Conservation (phyloP, 2,329 filamentous ascomycete species). For the Xylariaceae sp. region DNA sequence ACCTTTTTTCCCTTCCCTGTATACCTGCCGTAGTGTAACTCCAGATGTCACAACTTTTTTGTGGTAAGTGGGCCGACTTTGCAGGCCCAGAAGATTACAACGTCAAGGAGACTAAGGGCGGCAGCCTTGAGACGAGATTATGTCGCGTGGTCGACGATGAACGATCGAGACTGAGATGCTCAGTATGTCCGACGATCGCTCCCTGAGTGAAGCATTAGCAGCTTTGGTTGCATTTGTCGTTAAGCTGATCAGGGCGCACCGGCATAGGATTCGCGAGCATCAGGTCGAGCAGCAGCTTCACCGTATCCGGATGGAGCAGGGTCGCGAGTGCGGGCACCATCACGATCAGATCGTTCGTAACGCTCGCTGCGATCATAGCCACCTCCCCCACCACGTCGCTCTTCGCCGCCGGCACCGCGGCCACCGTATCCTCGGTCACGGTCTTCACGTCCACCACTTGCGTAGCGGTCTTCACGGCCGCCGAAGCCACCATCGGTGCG, state of each 20-base stretch:
- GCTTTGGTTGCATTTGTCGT: slow-evolving; percentile 16
- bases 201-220: slow-evolving; percentile 25
- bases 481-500: slow-evolving; percentile 28
- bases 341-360: slow-evolving; percentile 47
- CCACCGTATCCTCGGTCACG: slow-evolving; percentile 24
- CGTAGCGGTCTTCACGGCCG: slow-evolving; percentile 28
- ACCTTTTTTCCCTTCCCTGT: slow-evolving; percentile 32
- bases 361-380: slow-evolving; percentile 30
- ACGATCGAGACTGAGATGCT: neutral
- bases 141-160: slow-evolving; percentile 4
- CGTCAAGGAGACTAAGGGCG: slow-evolving; percentile 20
- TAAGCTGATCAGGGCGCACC: slow-evolving; percentile 31
- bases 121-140: slow-evolving; percentile 16
- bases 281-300: slow-evolving; percentile 39
- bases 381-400: slow-evolving; percentile 17
- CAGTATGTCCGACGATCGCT: slow-evolving; percentile 20
- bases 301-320: slow-evolving; percentile 38
- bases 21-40: slow-evolving; percentile 33
- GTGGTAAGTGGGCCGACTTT: slow-evolving; percentile 28
- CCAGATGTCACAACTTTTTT: slow-evolving; percentile 28
- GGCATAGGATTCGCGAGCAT: slow-evolving; percentile 41
- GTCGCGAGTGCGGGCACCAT: slow-evolving; percentile 36
- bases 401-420: slow-evolving; percentile 24
- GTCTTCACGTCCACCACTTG: slow-evolving; percentile 24
- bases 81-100: slow-evolving; percentile 27